Percentiles rank a stretch among this genome's conserved stretches.
Evolutionary conservation across 1,284 basidiomycete species (phyloP).

Genomic region (Ustilago trichophora): DNA sequence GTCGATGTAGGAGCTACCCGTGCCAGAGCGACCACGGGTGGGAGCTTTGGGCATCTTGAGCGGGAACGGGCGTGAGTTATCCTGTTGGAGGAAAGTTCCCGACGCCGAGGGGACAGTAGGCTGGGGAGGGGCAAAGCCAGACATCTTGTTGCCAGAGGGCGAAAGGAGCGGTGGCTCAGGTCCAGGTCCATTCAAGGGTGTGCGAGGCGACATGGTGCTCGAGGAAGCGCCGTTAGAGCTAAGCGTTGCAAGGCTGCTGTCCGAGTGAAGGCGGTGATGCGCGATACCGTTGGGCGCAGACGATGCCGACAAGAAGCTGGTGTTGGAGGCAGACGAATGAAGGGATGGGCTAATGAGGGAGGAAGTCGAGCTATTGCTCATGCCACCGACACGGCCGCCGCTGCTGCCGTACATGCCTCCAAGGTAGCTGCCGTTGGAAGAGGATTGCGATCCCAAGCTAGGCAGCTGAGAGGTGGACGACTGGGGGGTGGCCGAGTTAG

Average conservation of each 20-base stretch:
- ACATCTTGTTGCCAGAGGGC: conserved; percentile 27
- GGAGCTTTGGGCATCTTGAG: conserved; percentile 49
- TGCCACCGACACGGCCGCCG: conserved; percentile 9
- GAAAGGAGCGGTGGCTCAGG: conserved; percentile 34
- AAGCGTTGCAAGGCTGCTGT: conserved; percentile 38
- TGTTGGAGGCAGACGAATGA: conserved; percentile 26
- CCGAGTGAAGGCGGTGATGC: conserved; percentile 47
- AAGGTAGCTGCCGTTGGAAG: conserved; percentile 31
- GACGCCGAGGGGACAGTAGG: conserved; percentile 32
- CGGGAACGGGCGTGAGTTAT: conserved; percentile 31
- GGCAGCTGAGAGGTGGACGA: conserved; percentile 39
- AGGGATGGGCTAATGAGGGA: conserved; percentile 41
- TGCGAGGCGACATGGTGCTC: conserved; percentile 46
- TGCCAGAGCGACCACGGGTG: conserved; percentile 24
- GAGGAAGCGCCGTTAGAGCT: conserved; percentile 21
- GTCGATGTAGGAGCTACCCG: conserved; percentile 28
- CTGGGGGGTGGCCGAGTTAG: conserved; percentile 21
- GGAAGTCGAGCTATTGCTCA: conserved; percentile 14
- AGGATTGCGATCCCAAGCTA: conserved; percentile 14
- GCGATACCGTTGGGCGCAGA: conserved; percentile 32
- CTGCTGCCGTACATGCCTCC: conserved; percentile 30
- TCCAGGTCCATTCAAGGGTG: conserved; percentile 40
- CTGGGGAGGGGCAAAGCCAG: conserved; percentile 32
- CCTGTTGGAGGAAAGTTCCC: conserved; percentile 33
- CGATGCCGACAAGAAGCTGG: conserved; percentile 35